Evolutionary conservation across 2,329 filamentous ascomycete genomes (phyloP).

Genomic region (Sordariomycetes sp.): DNA sequence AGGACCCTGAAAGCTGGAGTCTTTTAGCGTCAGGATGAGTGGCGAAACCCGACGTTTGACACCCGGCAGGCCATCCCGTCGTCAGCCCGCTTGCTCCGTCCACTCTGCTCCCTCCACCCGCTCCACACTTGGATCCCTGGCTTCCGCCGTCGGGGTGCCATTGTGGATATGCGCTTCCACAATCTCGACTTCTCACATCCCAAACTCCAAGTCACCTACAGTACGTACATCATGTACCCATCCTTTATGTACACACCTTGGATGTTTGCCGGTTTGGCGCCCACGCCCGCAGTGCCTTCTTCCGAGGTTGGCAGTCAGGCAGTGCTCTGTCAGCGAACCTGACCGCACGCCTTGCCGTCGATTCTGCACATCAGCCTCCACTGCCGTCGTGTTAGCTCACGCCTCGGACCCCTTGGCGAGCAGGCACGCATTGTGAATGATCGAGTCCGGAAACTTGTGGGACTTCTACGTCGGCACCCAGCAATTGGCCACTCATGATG

Average conservation of each 20-base stretch:
- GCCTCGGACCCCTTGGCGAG: neutral
- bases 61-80: neutral
- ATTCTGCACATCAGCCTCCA: slow-evolving; percentile 2
- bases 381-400: neutral
- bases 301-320: too few species aligned
- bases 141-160: slow-evolving; percentile 1
- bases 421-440: neutral
- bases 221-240: too few species aligned
- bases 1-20: too few species aligned
- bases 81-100: neutral
- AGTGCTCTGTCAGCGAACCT: too few species aligned
- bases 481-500: slow-evolving; percentile 1
- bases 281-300: too few species aligned
- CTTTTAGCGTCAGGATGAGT: neutral
- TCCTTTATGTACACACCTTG: neutral
- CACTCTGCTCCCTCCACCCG: neutral
- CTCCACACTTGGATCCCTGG: neutral
- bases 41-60: neutral
- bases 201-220: too few species aligned
- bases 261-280: neutral
- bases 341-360: too few species aligned
- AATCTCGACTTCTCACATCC: slow-evolving; percentile 1
- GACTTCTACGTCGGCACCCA: neutral
- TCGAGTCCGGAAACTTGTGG: neutral
- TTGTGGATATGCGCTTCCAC: neutral